These are phyloP conservation scores for Candida xiaguanensis DNA, from an alignment of 805 yeast species.

Conservation along the genomic window DNA sequence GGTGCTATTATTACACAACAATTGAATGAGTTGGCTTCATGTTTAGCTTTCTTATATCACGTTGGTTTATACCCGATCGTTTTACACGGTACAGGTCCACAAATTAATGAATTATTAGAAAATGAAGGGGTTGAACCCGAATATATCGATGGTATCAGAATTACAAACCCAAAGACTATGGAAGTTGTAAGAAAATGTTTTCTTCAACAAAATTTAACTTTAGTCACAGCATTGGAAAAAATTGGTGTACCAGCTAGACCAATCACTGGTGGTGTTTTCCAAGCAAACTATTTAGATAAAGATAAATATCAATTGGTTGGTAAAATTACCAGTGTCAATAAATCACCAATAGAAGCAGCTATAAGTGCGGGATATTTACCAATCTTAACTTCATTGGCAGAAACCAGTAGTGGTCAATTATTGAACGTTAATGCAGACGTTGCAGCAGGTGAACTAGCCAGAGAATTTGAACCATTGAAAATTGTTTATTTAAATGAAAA, in stretches of 20 bases:
- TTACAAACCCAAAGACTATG: conserved; percentile 94
- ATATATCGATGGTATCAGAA: conserved; percentile 93
- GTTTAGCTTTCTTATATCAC: conserved; percentile 93
- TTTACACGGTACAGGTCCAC: conserved; percentile 98
- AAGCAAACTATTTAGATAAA: conserved; percentile 87
- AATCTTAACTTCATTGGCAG: conserved; percentile 93
- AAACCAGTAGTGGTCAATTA: conserved; percentile 94
- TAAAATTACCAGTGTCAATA: conserved; percentile 78
- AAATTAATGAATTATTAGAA: conserved; percentile 90
- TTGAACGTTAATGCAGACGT: conserved; percentile 97
- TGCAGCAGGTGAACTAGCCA: conserved; percentile 96
- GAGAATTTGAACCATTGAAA: conserved; percentile 94
- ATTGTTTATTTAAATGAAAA: conserved; percentile 95
- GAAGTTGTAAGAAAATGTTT: conserved; percentile 93
- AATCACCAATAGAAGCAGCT: conserved; percentile 83
- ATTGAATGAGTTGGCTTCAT: conserved; percentile 87
- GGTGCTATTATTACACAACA: conserved; percentile 98
- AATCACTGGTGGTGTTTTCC: conserved; percentile 94
- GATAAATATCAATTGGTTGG: conserved; percentile 93
- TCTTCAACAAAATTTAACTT: conserved; percentile 88
- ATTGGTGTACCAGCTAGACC: conserved; percentile 99
- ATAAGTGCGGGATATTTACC: conserved; percentile 97
- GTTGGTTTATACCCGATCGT: conserved; percentile 97
- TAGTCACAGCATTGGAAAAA: conserved; percentile 93
- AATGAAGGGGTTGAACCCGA: conserved; percentile 94